Conservation (phyloP, 768 basidiomycete species). For the Leccinum subgranulosum region DNA sequence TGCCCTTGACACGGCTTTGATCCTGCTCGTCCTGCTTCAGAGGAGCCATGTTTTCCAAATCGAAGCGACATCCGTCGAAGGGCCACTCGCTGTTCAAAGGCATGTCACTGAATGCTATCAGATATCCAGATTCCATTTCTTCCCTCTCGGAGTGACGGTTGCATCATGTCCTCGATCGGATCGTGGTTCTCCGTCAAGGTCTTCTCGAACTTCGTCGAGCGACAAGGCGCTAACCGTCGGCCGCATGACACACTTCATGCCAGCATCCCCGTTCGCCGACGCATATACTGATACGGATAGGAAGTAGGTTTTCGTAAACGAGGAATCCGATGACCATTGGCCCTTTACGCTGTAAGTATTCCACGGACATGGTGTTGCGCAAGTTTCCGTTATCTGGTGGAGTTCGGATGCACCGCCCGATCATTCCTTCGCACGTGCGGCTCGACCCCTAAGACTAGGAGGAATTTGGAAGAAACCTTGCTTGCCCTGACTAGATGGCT, state of each 20-base stretch:
- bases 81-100: neutral
- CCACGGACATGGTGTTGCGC: neutral
- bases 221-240: neutral
- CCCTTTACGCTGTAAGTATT: neutral
- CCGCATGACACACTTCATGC: neutral
- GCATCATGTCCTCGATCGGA: neutral
- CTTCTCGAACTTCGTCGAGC: neutral
- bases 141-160: neutral
- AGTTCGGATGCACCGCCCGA: neutral
- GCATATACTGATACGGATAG: neutral
- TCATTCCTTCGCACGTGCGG: neutral
- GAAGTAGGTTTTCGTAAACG: neutral
- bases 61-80: neutral
- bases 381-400: neutral
- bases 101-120: neutral
- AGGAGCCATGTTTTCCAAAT: neutral
- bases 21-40: neutral
- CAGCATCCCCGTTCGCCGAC: neutral
- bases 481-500: conserved; percentile 1
- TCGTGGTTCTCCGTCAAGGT: neutral
- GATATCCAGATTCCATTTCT: neutral
- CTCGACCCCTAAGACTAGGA: neutral
- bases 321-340: neutral
- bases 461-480: conserved; percentile 1
- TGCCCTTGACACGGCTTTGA: neutral